These are phyloP conservation scores for Ceratonia siliqua DNA, from an alignment of 306 rosid species.

Conservation along the genomic window DNA sequence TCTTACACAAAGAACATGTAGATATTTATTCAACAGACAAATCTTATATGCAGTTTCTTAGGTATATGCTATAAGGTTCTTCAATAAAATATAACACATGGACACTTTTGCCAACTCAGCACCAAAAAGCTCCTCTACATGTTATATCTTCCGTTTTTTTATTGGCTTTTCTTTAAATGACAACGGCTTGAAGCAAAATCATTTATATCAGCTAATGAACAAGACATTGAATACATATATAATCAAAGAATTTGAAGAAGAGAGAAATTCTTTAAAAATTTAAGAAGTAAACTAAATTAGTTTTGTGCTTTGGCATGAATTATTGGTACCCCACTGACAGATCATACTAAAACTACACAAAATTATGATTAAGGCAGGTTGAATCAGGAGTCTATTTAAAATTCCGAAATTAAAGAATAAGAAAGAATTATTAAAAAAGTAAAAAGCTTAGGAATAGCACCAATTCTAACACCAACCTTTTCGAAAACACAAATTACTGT, in stretches of 20 bases:
- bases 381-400: neutral
- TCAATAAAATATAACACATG: too few relatives aligned
- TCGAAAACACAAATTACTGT: slow-evolving; percentile 88
- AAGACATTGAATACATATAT: neutral
- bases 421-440: neutral
- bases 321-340: neutral
- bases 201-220: neutral
- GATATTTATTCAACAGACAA: too few relatives aligned
- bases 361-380: neutral
- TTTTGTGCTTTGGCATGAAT: slow-evolving; percentile 3
- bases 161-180: neutral
- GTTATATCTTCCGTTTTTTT: neutral
- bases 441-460: neutral
- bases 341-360: slow-evolving; percentile 10
- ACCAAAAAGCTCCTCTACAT: too few relatives aligned
- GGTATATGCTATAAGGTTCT: too few relatives aligned
- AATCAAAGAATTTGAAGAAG: neutral
- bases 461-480: slow-evolving; percentile 57
- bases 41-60: too few relatives aligned
- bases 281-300: neutral
- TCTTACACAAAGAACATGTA: neutral
- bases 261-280: neutral
- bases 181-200: neutral
- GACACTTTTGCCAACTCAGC: too few relatives aligned
- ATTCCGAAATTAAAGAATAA: slow-evolving; percentile 3